phyloP scores from a whole-genome alignment of 2,329 filamentous ascomycete species.

The Lachnellula arida region DNA sequence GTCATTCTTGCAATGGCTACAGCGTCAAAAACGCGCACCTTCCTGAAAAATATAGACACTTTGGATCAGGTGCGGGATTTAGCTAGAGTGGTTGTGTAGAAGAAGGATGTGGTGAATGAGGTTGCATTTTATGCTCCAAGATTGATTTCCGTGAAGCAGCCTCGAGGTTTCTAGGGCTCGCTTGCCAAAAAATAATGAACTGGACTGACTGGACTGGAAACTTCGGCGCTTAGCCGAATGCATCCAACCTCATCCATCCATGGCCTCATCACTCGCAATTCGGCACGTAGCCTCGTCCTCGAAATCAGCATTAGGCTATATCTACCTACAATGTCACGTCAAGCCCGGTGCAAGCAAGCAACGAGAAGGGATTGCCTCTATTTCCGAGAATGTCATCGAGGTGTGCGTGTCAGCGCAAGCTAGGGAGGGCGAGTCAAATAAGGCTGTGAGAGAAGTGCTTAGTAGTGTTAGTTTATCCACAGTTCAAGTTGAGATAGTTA shows the following conservation, averaged over 20 bases:
- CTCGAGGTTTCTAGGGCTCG: neutral
- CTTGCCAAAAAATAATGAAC: neutral
- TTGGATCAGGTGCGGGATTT: neutral
- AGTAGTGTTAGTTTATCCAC: conserved; percentile 44
- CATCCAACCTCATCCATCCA: conserved; percentile 5
- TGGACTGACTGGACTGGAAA: neutral
- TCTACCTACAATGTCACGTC: conserved; percentile 62
- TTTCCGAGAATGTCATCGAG: conserved; percentile 55
- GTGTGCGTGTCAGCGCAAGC: conserved; percentile 63
- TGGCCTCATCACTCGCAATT: conserved; percentile 33
- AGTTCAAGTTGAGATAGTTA: neutral
- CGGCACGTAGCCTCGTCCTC: conserved; percentile 45
- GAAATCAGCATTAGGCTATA: conserved; percentile 40
- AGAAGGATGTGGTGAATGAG: neutral
- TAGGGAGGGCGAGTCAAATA: conserved; percentile 64
- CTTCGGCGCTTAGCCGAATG: neutral
- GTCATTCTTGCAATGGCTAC: conserved; percentile 18
- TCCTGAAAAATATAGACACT: conserved; percentile 16
- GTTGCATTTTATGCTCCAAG: no score
- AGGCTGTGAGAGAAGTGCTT: conserved; percentile 58
- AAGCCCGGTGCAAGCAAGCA: conserved; percentile 60
- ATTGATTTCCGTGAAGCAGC: neutral
- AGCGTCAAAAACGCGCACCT: conserved; percentile 12
- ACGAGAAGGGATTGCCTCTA: conserved; percentile 54
- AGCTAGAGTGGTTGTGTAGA: neutral